A percentile compares a stretch with the other conserved stretches of the same genome.
Conservation (phyloP, 2,329 filamentous ascomycete species). For the Trichoderma gracile region DNA sequence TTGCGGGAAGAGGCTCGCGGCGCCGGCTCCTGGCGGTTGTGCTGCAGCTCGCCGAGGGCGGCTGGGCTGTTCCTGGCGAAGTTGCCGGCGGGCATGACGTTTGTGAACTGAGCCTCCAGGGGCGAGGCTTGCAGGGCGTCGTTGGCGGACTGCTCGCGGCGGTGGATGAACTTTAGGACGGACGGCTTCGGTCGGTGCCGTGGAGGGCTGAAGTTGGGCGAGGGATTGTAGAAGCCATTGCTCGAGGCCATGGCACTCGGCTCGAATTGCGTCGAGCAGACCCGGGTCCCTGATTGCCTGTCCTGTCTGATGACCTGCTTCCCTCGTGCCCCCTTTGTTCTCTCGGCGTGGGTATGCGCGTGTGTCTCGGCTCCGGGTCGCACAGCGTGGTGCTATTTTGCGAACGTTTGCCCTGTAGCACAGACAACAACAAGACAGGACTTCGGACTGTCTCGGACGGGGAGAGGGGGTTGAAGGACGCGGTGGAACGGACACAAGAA, state of each 20-base stretch:
- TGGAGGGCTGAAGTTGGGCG: constrained; percentile 24
- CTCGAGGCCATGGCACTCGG: constrained; percentile 30
- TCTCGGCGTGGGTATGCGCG: not conserved
- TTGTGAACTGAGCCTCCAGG: constrained; percentile 31
- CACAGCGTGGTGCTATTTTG: not conserved
- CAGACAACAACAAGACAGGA: constrained; percentile 12
- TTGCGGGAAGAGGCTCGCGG: constrained; percentile 44
- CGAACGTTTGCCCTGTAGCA: not conserved
- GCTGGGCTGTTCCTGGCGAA: constrained; percentile 44
- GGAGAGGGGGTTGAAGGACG: not conserved
- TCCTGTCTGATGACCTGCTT: not conserved
- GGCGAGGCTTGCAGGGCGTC: constrained; percentile 37
- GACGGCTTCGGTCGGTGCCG: constrained; percentile 50
- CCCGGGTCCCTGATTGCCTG: not conserved
- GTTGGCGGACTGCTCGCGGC: constrained; percentile 51
- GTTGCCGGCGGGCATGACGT: constrained; percentile 37
- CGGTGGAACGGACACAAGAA: not conserved
- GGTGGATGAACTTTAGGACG: constrained; percentile 53
- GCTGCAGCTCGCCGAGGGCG: constrained; percentile 58
- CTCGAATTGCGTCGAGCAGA: not conserved
- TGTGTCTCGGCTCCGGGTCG: constrained; percentile 10
- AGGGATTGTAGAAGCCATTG: constrained; percentile 23
- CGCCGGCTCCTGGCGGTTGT: constrained; percentile 52
- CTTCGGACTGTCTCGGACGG: constrained; percentile 8
- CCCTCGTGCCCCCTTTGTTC: not conserved